These are phyloP conservation scores for Phialemonium atrogriseum DNA, from an alignment of 2,329 filamentous ascomycete species.

Conservation along the genomic window DNA sequence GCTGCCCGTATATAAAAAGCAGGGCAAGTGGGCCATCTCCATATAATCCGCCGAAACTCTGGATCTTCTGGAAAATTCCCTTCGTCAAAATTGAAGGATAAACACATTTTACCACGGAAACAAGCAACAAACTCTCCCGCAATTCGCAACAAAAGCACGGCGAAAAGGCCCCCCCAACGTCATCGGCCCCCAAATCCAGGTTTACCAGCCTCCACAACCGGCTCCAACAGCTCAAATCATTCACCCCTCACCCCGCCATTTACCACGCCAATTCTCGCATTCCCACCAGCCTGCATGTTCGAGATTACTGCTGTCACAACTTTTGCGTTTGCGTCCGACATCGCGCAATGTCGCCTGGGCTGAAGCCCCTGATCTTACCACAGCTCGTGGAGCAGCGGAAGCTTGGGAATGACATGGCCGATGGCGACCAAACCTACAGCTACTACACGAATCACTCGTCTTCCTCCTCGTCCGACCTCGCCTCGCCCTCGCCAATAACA, in stretches of 20 bases:
- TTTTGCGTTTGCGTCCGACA: constrained; percentile 1
- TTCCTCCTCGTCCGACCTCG: constrained; percentile 54
- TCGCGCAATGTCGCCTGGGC: constrained; percentile 34
- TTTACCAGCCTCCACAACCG: constrained; percentile 10
- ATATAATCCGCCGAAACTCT: no score
- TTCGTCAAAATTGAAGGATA: no score
- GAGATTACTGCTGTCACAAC: not conserved
- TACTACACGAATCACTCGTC: constrained; percentile 45
- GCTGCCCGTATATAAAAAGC: no score
- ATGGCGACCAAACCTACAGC: constrained; percentile 27
- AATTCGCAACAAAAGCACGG: no score
- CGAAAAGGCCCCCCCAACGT: no score
- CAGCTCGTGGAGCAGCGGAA: constrained; percentile 43
- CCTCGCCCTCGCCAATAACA: constrained; percentile 63
- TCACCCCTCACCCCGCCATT: constrained; percentile 6
- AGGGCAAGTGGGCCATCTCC: no score
- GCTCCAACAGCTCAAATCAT: no score
- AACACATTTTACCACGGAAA: no score
- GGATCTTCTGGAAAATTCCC: no score
- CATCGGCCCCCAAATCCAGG: no score
- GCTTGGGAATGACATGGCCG: constrained; percentile 24
- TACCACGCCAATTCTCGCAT: not conserved
- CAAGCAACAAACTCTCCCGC: no score
- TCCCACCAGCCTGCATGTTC: constrained; percentile 3
- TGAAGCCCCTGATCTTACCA: constrained; percentile 46